Base-by-base conservation (phyloP, 106 monocot genomes). In the Phalaenopsis equestris region DNA sequence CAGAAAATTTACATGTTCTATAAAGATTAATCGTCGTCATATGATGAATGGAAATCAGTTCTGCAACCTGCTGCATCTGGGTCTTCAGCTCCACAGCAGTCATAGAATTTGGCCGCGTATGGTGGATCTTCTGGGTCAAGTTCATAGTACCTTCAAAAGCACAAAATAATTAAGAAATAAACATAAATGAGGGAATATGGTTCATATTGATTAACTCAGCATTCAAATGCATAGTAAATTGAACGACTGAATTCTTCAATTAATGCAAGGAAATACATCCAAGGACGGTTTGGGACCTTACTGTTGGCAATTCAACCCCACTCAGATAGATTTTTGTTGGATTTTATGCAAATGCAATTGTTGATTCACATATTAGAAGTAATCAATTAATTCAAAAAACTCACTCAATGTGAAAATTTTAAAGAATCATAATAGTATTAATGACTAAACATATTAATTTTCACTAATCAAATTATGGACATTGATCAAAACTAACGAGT, bases 71-170 rank as follows among this genome's bases (percentile, higher is more conserved):
- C 17, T 30, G 93, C 99, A 57, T 91, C 87, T 36, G 93, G 91
- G 75, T 99, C 88, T 83, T 99, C 99, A 18, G 95, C 95, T 42
- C 99, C 99, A 82, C 99, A 99, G 61, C 99, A 99, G 64, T 99
- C 99, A 49, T 99, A 99, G 80, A 99, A 99, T 75, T 91, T 94
- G 41, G 99, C 99, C 75, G 85, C 95, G 83, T 99, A 99, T 56
- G 99, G 99, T 23, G 95, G 99, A 84, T 99, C 99, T 85, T 93
- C 88, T 2, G 91, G 93, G 80, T 88, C 87, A 38, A 99, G 87
- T 58, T 99, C 91, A 73, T 99, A 99, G 83, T 99, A 95, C 90
- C 97, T 97, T 48, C 17, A n/a, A 39, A 30, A 72, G 11, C 36
- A 72, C 72, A 41, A 38, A 39, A 30, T 9, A 41, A 41, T 3